Base-by-base conservation (phyloP, 1,139 yeast genomes). In the Kurtzmaniella quercitrusa region DNA sequence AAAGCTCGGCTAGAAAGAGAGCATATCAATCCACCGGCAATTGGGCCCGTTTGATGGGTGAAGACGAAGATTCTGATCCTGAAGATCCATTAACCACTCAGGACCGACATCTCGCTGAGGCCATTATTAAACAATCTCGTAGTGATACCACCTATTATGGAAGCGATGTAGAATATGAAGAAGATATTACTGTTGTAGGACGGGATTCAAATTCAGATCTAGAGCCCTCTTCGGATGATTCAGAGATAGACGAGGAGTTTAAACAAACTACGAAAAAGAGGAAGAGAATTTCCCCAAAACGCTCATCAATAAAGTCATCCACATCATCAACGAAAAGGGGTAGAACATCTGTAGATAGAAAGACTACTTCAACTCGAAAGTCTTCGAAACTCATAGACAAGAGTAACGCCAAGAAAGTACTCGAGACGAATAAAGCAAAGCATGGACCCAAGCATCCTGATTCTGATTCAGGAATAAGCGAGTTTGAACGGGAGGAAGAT, bases 1-100 rank as follows among this genome's bases (percentile, higher is more conserved):
- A 80, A 48, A 57, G 57, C 40, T 69, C 81, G 5, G 86, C 86
- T 0, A 59, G 77, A 19, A 73, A 72, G 49, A 58, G 76, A 49
- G 82, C 86, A 0, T 57, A 65, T 25, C 52, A 59, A 37, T 58
- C 63, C 2, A 55, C 56, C 18, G 44, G 47, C 21, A 52, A 63
- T 3, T 68, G 69, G 46, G 57, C 63, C 3, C 58, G 58, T 36
- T 55, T 63, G 36, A 57, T 68, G 62, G 66, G 63, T 16, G 77
- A 68, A 23, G 73, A 64, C 5, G 59, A 61, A 5, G 65, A 59
- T 14, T 14, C 18, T 8, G 64, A 62, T 10, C 66, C 58, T 2
- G 63, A 54, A 3, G 69, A 64, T 14, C 55, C 51, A 29, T 52
- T 63, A 39, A 51, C 55, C 29, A 50, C 51, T 23, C 68, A 71